Evolutionary conservation across 2,329 filamentous ascomycete genomes (phyloP), one percentile per base, ranked within the genome.

Genomic region (Phialophora tarda): DNA sequence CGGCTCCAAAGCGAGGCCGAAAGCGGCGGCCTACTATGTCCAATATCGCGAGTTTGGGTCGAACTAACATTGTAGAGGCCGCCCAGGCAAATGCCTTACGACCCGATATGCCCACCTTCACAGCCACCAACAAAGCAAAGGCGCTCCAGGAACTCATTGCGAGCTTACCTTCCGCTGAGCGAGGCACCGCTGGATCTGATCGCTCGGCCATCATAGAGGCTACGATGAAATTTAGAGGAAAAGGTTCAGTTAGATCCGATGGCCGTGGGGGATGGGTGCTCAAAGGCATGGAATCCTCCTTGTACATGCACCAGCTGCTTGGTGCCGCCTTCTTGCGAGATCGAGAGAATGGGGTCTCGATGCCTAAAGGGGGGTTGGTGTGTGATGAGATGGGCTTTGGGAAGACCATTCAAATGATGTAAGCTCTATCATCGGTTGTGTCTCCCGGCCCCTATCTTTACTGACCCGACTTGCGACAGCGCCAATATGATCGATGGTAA

Each of bases 301-400:
- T 80, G 4, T 77, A 75, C 48, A 71, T 77, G 62, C 75, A 79
- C 62, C 78, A 80, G 72, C 60, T 73, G 2, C 66, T 74, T 14
- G 70, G 71, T 28, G 69, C 68, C 8, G 65, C 67, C 23, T 73
- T 69, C 57, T 60, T 71, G 34, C 65, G 70, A 8, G 69, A 69
- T 14, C 63, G 72, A n/a, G 68, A 74, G 54, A 66, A 59, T 48
- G 58, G 61, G 21, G 53, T 56, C 1, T 30, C 50, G 58, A 66
- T 60, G 51, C 76, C 78, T 1, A 66, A 59, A 17, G 79, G 79
- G 5, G 79, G 79, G 0, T 71, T 81, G 21, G 72, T 79, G 1
- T 78, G 76, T 32, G 79, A 81, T 59, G 74, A 75, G 10, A 80
- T 80, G 79, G 79, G 79, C 0, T 76, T 80, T 30, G 79, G 79